Evolutionary conservation across 805 yeast species (phyloP).

Genomic region (Pichia californica): DNA sequence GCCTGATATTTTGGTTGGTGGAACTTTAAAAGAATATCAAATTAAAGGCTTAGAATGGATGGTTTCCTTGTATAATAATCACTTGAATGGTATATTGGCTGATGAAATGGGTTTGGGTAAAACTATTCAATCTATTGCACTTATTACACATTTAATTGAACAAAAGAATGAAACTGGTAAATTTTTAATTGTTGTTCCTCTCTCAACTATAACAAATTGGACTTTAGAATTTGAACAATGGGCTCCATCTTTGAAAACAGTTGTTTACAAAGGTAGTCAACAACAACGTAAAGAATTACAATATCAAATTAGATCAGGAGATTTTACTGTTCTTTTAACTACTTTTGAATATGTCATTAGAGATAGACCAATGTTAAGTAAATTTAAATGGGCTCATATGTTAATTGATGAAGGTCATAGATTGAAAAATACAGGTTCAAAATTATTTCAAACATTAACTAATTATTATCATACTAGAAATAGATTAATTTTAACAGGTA

Average conservation of each 20-base stretch:
- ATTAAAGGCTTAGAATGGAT: constrained; percentile 60
- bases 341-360: constrained; percentile 78
- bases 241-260: constrained; percentile 73
- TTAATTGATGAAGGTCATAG: constrained; percentile 89
- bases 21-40: constrained; percentile 72
- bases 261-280: constrained; percentile 75
- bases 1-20: constrained; percentile 68
- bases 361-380: constrained; percentile 64
- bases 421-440: constrained; percentile 75
- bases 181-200: constrained; percentile 74
- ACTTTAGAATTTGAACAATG: constrained; percentile 79
- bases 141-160: constrained; percentile 65
- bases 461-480: constrained; percentile 69
- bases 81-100: constrained; percentile 57
- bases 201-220: constrained; percentile 83
- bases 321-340: constrained; percentile 70
- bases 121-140: constrained; percentile 71
- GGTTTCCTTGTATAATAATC: constrained; percentile 57
- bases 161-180: constrained; percentile 60
- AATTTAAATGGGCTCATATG: constrained; percentile 78
- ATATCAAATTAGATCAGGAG: constrained; percentile 56
- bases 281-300: constrained; percentile 62
- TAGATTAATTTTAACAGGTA: constrained; percentile 79
- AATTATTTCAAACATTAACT: constrained; percentile 63
- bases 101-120: constrained; percentile 68